phyloP scores from a whole-genome alignment of 768 basidiomycete species.

The Clitopilus hobsonii region DNA sequence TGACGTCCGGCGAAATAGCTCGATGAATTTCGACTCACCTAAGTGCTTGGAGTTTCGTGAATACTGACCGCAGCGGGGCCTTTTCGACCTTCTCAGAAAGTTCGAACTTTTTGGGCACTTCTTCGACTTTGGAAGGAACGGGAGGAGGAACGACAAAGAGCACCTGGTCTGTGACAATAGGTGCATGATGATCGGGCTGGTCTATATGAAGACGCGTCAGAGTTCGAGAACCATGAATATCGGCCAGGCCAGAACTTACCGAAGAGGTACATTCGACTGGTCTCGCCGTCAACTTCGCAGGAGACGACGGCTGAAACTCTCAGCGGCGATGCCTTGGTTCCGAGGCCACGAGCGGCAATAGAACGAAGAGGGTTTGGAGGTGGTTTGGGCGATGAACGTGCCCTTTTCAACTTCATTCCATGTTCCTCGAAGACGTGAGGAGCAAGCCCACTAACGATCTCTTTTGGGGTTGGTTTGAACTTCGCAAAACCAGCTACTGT shows the following conservation, averaged over 20 bases:
- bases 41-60: background rate
- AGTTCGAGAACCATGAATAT: background rate
- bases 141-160: background rate
- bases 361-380: slow-evolving; percentile 7
- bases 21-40: background rate
- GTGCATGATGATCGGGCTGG: slow-evolving; percentile 10
- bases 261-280: slow-evolving; percentile 20
- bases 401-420: slow-evolving; percentile 21
- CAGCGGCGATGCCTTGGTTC: slow-evolving; percentile 25
- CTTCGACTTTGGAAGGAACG: background rate
- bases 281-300: slow-evolving; percentile 26
- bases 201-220: slow-evolving; percentile 2
- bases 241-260: slow-evolving; percentile 15
- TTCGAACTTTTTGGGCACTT: background rate
- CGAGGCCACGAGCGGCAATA: slow-evolving; percentile 14
- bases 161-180: background rate
- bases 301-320: slow-evolving; percentile 27
- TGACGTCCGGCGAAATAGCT: background rate
- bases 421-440: slow-evolving; percentile 42
- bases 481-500: slow-evolving; percentile 30
- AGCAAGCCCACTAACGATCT: slow-evolving; percentile 39
- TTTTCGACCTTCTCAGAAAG: background rate
- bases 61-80: background rate
- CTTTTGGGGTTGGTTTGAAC: slow-evolving; percentile 35
- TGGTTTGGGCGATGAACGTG: slow-evolving; percentile 10